Base-by-base conservation (phyloP, 179 eudicot genomes). In the Patellifolia procumbens region DNA sequence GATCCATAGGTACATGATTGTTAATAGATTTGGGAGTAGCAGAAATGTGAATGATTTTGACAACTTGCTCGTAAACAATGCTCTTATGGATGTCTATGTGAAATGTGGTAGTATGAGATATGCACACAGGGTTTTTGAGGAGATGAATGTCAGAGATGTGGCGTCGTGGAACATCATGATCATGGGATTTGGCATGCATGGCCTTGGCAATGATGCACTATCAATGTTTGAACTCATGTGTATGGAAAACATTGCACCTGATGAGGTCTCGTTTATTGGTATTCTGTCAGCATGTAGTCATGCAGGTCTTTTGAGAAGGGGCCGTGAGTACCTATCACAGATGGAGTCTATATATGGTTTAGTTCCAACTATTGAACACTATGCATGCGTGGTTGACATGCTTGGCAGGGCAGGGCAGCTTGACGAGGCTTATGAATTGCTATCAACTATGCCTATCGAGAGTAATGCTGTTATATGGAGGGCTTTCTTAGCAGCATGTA, bases 161-260 rank as follows among this genome's bases (percentile, higher is more conserved):
- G 83, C 92, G 35, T 86, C 91, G 32, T 91, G 95, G 95, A 91
- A 91, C 70, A 89, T 91, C 34, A 84, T 89, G 88, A 89, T 90
- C 59, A 85, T 88, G 73, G 92, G 89, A 43, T 86, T 86, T 48
- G 95, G 95, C 70, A 87, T 85, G 75, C 87, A 90, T 60, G 87
- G 86, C 45, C 48, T 77, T 32, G 88, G 90, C 53, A 61, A 66
- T 12, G 71, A 86, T 64, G 89, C 92, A 52, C 80, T 89, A 32
- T 79, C 78, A 22, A 74, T 84, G 63, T 89, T 91, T 73, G 65
- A 87, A 10, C 68, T 74, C 20, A 90, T 91, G 95, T 79, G 83
- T 48, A 65, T 75, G 9, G 81, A 81, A 65, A 86, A 89, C 20
- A 78, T 80, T 72, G 68, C 67, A 17, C 90, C 95, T 43, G 87